phyloP scores from a whole-genome alignment of 176 grass and related monocot genomes.

The Carex myosuroides region DNA sequence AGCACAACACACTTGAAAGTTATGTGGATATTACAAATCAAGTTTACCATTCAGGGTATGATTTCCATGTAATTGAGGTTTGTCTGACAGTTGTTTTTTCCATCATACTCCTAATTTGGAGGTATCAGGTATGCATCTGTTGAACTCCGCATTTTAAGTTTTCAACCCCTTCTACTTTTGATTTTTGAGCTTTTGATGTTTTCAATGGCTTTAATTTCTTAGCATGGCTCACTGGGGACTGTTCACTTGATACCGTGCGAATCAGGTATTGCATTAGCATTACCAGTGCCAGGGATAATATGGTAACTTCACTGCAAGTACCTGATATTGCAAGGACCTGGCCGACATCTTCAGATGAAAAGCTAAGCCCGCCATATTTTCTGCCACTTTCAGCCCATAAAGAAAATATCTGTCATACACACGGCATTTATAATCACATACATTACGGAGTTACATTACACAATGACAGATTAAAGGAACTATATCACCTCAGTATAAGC shows the following conservation, averaged over 20 bases:
- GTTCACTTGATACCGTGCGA: background rate
- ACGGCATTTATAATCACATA: constrained; percentile 17
- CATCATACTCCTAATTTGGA: background rate
- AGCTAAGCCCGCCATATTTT: constrained; percentile 79
- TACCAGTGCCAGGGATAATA: background rate
- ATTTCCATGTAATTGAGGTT: background rate
- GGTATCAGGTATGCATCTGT: background rate
- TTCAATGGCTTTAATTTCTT: background rate
- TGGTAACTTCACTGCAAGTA: constrained; percentile 14
- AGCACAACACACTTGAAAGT: background rate
- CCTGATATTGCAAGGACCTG: constrained; percentile 75
- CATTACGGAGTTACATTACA: background rate
- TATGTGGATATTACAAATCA: background rate
- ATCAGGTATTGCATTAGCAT: background rate
- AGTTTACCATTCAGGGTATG: background rate
- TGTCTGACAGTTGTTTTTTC: background rate
- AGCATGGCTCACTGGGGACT: background rate
- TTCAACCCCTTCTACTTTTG: background rate
- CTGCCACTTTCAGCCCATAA: constrained; percentile 76
- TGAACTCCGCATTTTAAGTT: background rate
- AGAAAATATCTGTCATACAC: constrained; percentile 68
- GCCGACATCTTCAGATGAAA: constrained; percentile 72
- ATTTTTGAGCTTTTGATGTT: background rate
- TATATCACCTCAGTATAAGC: constrained; percentile 82
- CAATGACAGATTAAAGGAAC: constrained; percentile 3